Base-by-base conservation (phyloP, 169 alveolate species). In the Eimeria praecox region DNA sequence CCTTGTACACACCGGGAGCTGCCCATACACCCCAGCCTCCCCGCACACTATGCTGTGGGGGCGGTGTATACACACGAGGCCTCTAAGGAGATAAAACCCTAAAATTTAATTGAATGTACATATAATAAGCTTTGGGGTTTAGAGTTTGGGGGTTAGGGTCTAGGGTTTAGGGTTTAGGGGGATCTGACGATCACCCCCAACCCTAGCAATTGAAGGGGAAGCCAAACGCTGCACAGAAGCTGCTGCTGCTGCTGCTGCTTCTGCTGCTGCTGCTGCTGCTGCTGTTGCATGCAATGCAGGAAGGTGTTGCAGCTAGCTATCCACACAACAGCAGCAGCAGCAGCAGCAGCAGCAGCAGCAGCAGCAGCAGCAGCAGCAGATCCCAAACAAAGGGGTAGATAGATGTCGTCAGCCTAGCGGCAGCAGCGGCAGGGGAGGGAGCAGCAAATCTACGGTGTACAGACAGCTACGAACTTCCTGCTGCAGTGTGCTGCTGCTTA, bases 401-500 rank as follows among this genome's bases (percentile, higher is more conserved):
- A 0, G 12, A 12, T 14, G 24, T 6, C 9, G 42, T 77, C 87
- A 77, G 87, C 87, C 38, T 10, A 40, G 87, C 35, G 33, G 87
- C 87, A 77, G 87, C 87, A 77, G 42, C 59, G 54, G 87, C 87
- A 77, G 27, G 12, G 87, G 87, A 0, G 33, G 87, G 64, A 77
- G 54, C 62, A 77, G 59, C 87, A 77, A 30, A 22, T 77, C 87
- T 44, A 77, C 59, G n/a, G 64, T 77, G 87, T 77, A 77, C 87
- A 77, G 87, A 10, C 87, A 77, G 59, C 87, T 77, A 40, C 59
- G 87, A n/a, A 77, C 87, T 77, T 77, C 87, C 35, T 77, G 87
- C 59, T 77, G 87, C 62, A 77, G 64, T 77, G 64, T 10, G 33
- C 54, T 77, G 87, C 87, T 77, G 87, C 62, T n/a, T 40, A 77